Evolutionary conservation across 441 rosid genomes (phyloP).

Genomic region (Lagerstroemia fauriei): DNA sequence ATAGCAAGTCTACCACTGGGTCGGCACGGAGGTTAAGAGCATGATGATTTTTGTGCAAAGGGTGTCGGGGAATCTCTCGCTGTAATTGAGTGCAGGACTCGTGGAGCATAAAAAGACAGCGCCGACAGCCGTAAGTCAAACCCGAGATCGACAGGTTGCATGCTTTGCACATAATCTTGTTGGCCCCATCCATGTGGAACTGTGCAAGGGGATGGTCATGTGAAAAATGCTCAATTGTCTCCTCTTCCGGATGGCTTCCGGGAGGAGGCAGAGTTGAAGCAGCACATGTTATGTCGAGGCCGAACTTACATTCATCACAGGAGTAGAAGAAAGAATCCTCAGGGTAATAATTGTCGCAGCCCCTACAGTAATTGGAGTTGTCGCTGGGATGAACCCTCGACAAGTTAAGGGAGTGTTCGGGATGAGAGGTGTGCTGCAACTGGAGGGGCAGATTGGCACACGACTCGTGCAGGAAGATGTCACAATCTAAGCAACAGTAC

Average conservation of each 20-base stretch:
- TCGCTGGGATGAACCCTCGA: too few relatives aligned
- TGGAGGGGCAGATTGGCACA: background rate
- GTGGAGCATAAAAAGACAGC: background rate
- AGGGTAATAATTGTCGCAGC: too few relatives aligned
- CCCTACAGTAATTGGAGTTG: too few relatives aligned
- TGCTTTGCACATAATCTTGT: background rate
- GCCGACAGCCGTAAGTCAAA: background rate
- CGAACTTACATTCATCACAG: too few relatives aligned
- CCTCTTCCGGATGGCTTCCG: background rate
- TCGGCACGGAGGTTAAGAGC: background rate
- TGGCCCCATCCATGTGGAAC: background rate
- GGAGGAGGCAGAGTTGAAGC: background rate
- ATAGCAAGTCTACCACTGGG: too few relatives aligned
- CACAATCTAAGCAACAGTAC: background rate
- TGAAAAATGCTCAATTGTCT: background rate
- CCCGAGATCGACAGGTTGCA: background rate
- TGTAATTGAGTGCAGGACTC: background rate
- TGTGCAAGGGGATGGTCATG: background rate
- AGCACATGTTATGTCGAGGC: too few relatives aligned
- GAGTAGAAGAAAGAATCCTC: too few relatives aligned
- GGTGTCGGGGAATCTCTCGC: background rate
- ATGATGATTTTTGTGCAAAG: background rate
- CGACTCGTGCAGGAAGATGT: background rate
- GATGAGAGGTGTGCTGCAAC: background rate
- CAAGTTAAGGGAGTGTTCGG: background rate